Evolutionary conservation across 2,329 filamentous ascomycete species (phyloP), one percentile per base, ranked within the genome.

Genomic region (Chlorencoelia australis): DNA sequence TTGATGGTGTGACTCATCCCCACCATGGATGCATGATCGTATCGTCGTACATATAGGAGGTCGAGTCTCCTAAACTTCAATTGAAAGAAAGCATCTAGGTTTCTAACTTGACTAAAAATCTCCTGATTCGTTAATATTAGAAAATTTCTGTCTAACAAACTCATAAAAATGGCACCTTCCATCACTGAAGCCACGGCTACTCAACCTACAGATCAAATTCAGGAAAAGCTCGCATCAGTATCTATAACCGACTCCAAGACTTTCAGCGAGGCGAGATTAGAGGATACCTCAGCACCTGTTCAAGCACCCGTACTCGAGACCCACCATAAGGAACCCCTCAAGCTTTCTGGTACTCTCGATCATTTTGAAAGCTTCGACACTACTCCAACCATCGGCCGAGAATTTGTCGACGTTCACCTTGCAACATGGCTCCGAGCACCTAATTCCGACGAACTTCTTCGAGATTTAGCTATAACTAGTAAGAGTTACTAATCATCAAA

Each of bases 391-490:
- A 67, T 68, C 32, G 66, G 65, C 3, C 59, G 60, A 9, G 66
- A 69, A 43, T 68, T 65, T 39, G 46, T 58, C 3, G 45, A 39
- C 2, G 49, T 63, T 13, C 60, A 66, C 39, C 58, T 69, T 4
- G 57, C 59, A 6, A 65, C 72, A 22, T 62, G 65, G 22, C 53
- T 73, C 8, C 57, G 64, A 34, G 64, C 65, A 14, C 53, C 61
- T 0, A 64, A 70, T 40, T 54, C 62, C 0, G 66, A 71, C 30
- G 60, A 65, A 14, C 53, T 68, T 7, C 50, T 71, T 20, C 59
- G 62, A 7, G 68, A 71, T 43, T 55, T 72, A 8, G 68, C 67
- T 11, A 66, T 72, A 36, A 70, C 53, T 10, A 54, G 53, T 55
- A 44, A 31, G n/a, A n/a, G n/a, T n/a, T n/a, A n/a, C n/a, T n/a